Percentiles rank a stretch among this genome's conserved stretches.
Evolutionary conservation across 345 rosid species (phyloP).

Genomic region (Ricinus communis): DNA sequence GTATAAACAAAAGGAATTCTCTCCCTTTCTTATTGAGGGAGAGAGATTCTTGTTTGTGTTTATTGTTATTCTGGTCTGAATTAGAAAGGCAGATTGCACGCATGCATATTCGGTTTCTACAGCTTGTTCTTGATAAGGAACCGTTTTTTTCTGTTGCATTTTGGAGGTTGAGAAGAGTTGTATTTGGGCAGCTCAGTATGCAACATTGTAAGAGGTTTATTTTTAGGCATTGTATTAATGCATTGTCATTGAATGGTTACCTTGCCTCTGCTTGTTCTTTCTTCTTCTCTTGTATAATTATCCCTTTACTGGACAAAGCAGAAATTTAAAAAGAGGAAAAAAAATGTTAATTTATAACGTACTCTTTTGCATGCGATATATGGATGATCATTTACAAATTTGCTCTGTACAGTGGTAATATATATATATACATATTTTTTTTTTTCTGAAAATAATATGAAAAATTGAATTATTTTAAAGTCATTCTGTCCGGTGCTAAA

Average conservation of each 20-base stretch:
- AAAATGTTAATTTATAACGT: too few relatives aligned
- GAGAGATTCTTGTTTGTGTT: too few relatives aligned
- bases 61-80: neutral
- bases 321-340: too few relatives aligned
- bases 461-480: too few relatives aligned
- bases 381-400: too few relatives aligned
- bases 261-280: neutral
- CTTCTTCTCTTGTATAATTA: neutral
- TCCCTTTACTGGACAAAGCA: neutral
- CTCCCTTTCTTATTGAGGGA: neutral
- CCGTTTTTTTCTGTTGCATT: constrained; percentile 17
- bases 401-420: too few relatives aligned
- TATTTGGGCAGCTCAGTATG: constrained; percentile 1
- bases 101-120: neutral
- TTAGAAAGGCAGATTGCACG: neutral
- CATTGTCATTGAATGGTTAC: neutral
- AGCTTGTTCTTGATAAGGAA: neutral
- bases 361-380: too few relatives aligned
- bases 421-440: too few relatives aligned
- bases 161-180: constrained; percentile 7
- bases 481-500: too few relatives aligned
- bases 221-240: constrained; percentile 8
- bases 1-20: neutral
- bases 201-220: neutral
- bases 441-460: too few relatives aligned